Conservation (phyloP, 163 green algal genomes). For the Scenedesmus sp. region DNA sequence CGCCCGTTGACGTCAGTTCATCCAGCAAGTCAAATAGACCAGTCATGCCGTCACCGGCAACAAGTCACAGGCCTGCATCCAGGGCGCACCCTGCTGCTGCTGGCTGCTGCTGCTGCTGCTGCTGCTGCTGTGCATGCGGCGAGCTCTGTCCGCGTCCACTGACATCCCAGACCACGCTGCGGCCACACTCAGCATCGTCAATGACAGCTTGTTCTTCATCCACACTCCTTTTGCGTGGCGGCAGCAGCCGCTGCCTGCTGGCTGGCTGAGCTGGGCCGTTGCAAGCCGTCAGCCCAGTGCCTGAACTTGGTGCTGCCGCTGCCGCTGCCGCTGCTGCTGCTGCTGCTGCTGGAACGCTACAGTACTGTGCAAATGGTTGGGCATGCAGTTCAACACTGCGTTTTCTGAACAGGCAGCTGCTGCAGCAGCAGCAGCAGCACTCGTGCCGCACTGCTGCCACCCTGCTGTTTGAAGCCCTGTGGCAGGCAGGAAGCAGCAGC, state of each 20-base stretch:
- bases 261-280: neutral
- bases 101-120: neutral
- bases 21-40: neutral
- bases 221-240: neutral
- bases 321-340: neutral
- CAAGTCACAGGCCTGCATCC: neutral
- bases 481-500: neutral
- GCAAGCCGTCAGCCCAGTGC: neutral
- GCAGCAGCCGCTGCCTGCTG: neutral
- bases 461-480: neutral
- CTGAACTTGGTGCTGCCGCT: neutral
- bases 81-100: neutral
- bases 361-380: neutral
- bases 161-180: neutral
- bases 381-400: neutral
- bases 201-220: neutral
- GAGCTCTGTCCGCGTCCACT: neutral
- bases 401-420: neutral
- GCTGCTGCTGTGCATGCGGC: neutral
- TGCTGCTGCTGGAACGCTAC: neutral
- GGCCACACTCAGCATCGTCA: neutral
- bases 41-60: neutral
- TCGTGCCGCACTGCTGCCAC: neutral
- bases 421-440: neutral
- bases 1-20: neutral